Evolutionary conservation across 169 alveolate genomes (phyloP).

Genomic region (Plasmodium billcollinsi): DNA sequence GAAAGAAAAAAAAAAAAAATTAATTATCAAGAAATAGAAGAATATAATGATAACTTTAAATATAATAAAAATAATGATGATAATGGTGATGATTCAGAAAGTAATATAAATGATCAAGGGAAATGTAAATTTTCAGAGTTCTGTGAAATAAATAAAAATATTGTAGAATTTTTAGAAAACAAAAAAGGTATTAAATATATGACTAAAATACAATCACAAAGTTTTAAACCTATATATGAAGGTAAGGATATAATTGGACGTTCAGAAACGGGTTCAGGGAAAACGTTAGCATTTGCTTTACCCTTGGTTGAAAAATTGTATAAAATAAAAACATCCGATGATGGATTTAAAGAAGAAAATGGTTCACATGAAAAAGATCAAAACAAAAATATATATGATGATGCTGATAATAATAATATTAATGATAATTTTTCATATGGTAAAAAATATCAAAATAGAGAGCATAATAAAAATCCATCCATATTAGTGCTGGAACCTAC

Average conservation of each 20-base stretch:
- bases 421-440: slow-evolving; percentile 88
- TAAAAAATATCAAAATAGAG: slow-evolving; percentile 81
- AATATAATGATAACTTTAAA: background rate
- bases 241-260: slow-evolving; percentile 96
- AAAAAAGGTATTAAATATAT: slow-evolving; percentile 52
- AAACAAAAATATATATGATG: background rate
- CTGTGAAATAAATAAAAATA: slow-evolving; percentile 31
- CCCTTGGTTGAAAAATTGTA: slow-evolving; percentile 87
- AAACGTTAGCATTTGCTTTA: slow-evolving; percentile 92
- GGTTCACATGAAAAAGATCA: background rate
- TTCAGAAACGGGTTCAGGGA: slow-evolving; percentile 93
- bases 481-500: slow-evolving; percentile 92
- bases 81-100: background rate
- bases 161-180: slow-evolving; percentile 31
- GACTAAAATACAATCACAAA: slow-evolving; percentile 64
- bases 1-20: background rate
- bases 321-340: slow-evolving; percentile 11
- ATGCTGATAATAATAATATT: slow-evolving; percentile 82
- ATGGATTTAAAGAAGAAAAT: background rate
- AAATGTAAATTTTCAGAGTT: slow-evolving; percentile 10
- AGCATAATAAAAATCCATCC: slow-evolving; percentile 77
- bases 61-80: background rate
- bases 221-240: slow-evolving; percentile 79
- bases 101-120: background rate
- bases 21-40: background rate